phyloP scores from a whole-genome alignment of 257 asterid genomes.

The Solanum raphanifolium region DNA sequence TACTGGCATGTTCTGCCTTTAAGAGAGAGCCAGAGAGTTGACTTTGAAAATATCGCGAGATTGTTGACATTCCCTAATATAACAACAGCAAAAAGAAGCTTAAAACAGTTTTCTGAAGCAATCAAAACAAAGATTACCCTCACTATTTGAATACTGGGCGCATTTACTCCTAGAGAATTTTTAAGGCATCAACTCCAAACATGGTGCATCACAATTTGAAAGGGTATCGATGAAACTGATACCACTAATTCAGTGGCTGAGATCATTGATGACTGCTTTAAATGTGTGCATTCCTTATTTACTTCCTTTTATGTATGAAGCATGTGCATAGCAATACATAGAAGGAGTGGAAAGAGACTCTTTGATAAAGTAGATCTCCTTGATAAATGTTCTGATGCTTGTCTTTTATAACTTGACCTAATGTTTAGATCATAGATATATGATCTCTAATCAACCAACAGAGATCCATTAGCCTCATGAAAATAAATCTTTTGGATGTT shows the following conservation, averaged over 20 bases:
- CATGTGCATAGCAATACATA: not conserved
- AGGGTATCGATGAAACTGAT: not conserved
- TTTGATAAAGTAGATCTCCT: not conserved
- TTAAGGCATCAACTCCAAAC: not conserved
- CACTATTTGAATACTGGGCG: not conserved
- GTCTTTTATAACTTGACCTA: not conserved
- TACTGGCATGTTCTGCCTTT: constrained; percentile 19
- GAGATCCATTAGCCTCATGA: not conserved
- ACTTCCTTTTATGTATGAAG: not conserved
- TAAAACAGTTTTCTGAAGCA: not conserved
- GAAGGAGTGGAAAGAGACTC: not conserved
- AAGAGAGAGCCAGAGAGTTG: constrained; percentile 23
- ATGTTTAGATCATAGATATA: not conserved
- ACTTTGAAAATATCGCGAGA: constrained; percentile 49
- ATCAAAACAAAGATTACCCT: not conserved
- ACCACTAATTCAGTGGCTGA: not conserved
- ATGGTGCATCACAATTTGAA: not conserved
- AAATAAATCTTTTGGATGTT: not conserved
- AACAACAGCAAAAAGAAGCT: constrained; percentile 8
- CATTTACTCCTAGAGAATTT: not conserved
- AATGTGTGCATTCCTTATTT: not conserved
- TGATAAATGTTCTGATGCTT: not conserved
- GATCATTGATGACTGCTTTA: not conserved
- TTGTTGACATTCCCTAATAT: constrained; percentile 59
- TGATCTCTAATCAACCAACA: not conserved